Evolutionary conservation across 1,284 basidiomycete species (phyloP).

Genomic region (Fomes fomentarius): DNA sequence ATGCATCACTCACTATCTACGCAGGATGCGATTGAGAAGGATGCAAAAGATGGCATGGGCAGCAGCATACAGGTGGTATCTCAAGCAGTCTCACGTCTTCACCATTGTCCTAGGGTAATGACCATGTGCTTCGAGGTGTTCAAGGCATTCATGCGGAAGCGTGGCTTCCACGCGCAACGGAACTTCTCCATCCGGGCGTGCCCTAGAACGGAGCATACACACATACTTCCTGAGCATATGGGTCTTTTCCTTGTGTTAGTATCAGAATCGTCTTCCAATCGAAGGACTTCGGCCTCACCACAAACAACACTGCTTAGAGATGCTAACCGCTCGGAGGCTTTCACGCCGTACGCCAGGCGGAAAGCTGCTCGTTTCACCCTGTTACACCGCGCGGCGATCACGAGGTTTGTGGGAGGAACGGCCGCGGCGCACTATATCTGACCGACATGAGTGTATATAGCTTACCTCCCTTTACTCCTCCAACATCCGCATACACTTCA

Average conservation of each 20-base stretch:
- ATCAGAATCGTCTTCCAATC: no score
- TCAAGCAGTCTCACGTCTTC: conserved; percentile 24
- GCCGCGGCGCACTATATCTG: conserved; percentile 4
- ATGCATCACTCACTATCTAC: conserved; percentile 1
- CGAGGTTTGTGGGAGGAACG: conserved; percentile 5
- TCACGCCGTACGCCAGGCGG: conserved; percentile 1
- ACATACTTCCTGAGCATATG: no score
- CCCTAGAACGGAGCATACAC: neutral
- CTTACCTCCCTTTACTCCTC: neutral
- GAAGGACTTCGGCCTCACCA: conserved; percentile 1
- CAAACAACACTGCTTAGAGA: neutral
- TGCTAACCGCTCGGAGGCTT: neutral
- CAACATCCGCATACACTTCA: neutral
- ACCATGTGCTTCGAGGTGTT: neutral
- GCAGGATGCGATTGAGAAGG: conserved; percentile 79
- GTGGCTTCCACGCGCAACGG: neutral
- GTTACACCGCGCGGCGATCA: conserved; percentile 9
- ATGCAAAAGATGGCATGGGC: conserved; percentile 76
- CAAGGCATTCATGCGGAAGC: neutral
- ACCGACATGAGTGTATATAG: neutral
- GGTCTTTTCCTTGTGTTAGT: no score
- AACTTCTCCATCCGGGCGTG: neutral
- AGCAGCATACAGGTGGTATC: conserved; percentile 40
- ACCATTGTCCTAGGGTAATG: neutral
- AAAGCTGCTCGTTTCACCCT: conserved; percentile 3